These are phyloP conservation scores for Populus hybrid DNA, from an alignment of 441 rosid genomes.

Conservation along the genomic window DNA sequence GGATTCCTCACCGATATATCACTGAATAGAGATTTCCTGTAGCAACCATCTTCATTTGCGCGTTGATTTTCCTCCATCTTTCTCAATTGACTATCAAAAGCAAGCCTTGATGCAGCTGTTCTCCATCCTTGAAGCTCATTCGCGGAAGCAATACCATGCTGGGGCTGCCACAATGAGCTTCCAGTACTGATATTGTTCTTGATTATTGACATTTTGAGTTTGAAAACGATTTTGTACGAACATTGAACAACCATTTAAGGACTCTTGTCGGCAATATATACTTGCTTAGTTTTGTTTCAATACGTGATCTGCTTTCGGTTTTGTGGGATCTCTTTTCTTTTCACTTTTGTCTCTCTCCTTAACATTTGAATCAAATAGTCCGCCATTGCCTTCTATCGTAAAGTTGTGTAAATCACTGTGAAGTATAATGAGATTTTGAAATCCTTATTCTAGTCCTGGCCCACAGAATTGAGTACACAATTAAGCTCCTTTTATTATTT, in stretches of 20 bases:
- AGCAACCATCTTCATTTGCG: background rate
- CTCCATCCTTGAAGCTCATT: background rate
- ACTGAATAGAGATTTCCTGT: background rate
- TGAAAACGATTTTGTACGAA: background rate
- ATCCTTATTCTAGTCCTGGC: background rate
- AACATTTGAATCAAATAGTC: background rate
- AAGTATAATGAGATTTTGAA: background rate
- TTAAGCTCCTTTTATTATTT: too few relatives aligned
- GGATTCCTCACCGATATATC: too few relatives aligned
- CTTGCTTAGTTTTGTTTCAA: background rate
- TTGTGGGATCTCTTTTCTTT: background rate
- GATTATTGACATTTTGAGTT: background rate
- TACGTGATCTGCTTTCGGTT: background rate
- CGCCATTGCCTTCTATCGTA: background rate
- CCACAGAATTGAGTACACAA: background rate
- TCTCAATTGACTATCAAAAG: background rate
- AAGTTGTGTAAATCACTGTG: too few relatives aligned
- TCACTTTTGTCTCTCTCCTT: background rate
- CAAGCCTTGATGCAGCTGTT: background rate
- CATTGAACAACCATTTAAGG: background rate
- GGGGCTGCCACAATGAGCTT: background rate
- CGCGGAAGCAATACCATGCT: background rate
- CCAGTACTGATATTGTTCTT: background rate
- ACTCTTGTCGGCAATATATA: background rate
- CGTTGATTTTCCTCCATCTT: background rate